These are phyloP conservation scores for Trifolium dubium DNA, from an alignment of 306 rosid genomes.

Conservation along the genomic window DNA sequence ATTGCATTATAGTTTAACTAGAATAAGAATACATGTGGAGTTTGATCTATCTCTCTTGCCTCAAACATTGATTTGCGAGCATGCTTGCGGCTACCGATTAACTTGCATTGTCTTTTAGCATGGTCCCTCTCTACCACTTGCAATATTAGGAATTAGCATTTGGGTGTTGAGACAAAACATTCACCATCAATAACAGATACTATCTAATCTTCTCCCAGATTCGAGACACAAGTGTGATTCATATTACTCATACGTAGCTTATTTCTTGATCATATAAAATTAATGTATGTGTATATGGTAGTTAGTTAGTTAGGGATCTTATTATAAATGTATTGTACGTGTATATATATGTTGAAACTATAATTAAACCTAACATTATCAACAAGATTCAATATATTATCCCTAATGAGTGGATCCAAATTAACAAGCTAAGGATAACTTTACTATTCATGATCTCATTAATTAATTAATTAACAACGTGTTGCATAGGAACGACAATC, in stretches of 20 bases:
- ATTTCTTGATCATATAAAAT: conserved; percentile 3
- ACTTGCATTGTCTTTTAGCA: conserved; percentile 32
- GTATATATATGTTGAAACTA: no score
- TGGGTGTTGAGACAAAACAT: conserved; percentile 36
- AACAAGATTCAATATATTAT: background rate
- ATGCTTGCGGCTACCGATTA: background rate
- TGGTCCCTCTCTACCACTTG: conserved; percentile 39
- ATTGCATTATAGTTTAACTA: background rate
- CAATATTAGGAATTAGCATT: background rate
- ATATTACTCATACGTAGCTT: conserved; percentile 1
- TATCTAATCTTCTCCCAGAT: conserved; percentile 44
- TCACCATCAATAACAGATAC: conserved; percentile 40
- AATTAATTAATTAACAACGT: background rate
- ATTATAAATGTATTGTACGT: no score
- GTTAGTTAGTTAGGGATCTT: no score
- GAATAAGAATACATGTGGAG: background rate
- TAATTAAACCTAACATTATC: background rate
- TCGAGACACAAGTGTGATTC: conserved; percentile 47
- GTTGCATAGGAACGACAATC: background rate
- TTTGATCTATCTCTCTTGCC: background rate
- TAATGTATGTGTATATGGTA: background rate
- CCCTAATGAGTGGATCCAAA: background rate
- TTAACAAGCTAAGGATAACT: background rate
- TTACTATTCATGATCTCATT: background rate
- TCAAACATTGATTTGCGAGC: conserved; percentile 14